phyloP scores from a whole-genome alignment of 805 yeast genomes.

The Ogataea dorogensis region DNA sequence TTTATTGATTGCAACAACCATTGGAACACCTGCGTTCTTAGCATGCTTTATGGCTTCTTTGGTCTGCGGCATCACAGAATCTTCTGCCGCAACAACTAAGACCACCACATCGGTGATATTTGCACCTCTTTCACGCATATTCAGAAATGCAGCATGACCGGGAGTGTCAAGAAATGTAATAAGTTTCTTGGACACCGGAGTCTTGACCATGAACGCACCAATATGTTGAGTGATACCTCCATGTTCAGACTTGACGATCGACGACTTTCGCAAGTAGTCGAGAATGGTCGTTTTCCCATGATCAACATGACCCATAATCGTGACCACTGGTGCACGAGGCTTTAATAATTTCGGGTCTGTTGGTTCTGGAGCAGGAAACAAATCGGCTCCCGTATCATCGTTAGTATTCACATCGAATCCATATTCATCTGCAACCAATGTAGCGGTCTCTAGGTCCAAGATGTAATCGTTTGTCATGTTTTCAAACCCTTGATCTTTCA shows the following conservation, averaged over 20 bases:
- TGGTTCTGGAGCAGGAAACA: slow-evolving; percentile 58
- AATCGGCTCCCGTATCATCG: slow-evolving; percentile 57
- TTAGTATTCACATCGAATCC: slow-evolving; percentile 64
- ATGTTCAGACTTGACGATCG: slow-evolving; percentile 78
- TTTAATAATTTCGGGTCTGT: slow-evolving; percentile 46
- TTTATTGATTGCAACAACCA: slow-evolving; percentile 90
- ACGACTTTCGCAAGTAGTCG: slow-evolving; percentile 80
- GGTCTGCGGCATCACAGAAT: slow-evolving; percentile 97
- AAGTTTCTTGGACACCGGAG: slow-evolving; percentile 68
- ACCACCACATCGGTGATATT: slow-evolving; percentile 88
- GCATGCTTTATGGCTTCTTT: slow-evolving; percentile 94
- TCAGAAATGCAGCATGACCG: slow-evolving; percentile 95
- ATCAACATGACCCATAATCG: slow-evolving; percentile 98
- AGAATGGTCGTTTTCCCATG: slow-evolving; percentile 96
- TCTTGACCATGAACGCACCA: slow-evolving; percentile 90
- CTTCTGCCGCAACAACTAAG: slow-evolving; percentile 95
- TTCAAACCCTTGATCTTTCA: slow-evolving; percentile 72
- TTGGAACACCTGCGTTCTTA: slow-evolving; percentile 72
- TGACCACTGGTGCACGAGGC: slow-evolving; percentile 88
- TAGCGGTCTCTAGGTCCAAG: slow-evolving; percentile 81
- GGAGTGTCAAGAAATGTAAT: slow-evolving; percentile 96
- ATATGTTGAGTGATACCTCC: slow-evolving; percentile 99
- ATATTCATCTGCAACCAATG: slow-evolving; percentile 83
- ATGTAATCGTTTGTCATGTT: slow-evolving; percentile 71
- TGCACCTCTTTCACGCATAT: slow-evolving; percentile 97